Conservation (phyloP, 1,139 yeast species). For the Hanseniaspora uvarum region DNA sequence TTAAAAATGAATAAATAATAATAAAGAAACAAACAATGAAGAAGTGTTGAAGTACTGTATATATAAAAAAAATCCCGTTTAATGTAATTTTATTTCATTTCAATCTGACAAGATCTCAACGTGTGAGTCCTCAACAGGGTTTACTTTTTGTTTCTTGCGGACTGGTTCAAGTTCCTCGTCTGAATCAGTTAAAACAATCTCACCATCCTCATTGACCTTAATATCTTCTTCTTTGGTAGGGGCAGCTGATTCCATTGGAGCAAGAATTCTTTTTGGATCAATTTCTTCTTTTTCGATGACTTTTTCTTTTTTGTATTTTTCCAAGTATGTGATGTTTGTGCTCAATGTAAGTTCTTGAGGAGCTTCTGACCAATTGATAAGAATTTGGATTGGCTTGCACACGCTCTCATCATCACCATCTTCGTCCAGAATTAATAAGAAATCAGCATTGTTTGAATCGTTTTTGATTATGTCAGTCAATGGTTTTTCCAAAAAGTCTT, state of each 20-base stretch:
- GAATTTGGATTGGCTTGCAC: slow-evolving; percentile 4
- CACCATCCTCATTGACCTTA: slow-evolving; percentile 16
- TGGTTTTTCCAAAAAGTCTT: slow-evolving; percentile 51
- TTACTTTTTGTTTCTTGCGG: slow-evolving; percentile 8
- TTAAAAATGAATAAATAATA: neutral
- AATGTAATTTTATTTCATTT: neutral
- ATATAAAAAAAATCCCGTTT: neutral
- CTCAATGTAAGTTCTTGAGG: neutral
- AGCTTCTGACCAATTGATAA: neutral
- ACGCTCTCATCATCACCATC: slow-evolving; percentile 22
- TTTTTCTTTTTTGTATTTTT: neutral
- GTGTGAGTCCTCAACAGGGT: slow-evolving; percentile 17
- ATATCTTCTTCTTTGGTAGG: neutral
- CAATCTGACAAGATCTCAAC: slow-evolving; percentile 12
- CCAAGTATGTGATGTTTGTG: neutral
- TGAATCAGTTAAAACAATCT: slow-evolving; percentile 20
- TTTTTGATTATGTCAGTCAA: slow-evolving; percentile 39
- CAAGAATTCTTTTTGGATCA: neutral
- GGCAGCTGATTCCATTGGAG: neutral
- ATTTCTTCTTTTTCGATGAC: neutral
- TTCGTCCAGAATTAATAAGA: slow-evolving; percentile 27
- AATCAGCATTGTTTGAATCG: slow-evolving; percentile 32
- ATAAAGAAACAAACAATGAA: neutral
- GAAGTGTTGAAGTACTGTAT: neutral
- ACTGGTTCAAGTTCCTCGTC: slow-evolving; percentile 25